Evolutionary conservation across 2,329 filamentous ascomycete species (phyloP), one percentile per base, ranked within the genome.

Genomic region (Verticillium isaacii): DNA sequence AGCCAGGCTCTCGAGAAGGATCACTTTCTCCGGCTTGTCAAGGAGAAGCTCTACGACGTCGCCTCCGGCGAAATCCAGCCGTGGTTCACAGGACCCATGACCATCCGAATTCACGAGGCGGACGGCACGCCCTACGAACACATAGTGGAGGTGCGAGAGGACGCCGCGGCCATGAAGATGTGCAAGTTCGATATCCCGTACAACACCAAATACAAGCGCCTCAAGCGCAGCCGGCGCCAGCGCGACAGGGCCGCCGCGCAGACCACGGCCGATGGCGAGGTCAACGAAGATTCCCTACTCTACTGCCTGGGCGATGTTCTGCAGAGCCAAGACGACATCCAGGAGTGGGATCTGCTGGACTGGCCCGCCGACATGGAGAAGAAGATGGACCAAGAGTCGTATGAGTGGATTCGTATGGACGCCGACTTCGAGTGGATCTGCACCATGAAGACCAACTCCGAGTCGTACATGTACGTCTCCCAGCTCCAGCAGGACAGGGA

Each of bases 401-500:
- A 97, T 70, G 95, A 99, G 73, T 99, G 96, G 95, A 96, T 99
- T 68, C 89, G 95, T 23, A 91, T 98, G 77, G 95, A 99, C 74
- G 93, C 94, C 17, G 96, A 99, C 75, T 98, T 98, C 68, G 95
- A 99, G 74, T 99, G 95, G 95, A 89, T 97, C 62, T 95, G 91
- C 75, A 89, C 89, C 67, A 91, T 96, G 75, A 88, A 89, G 64
- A 81, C 84, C 12, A 89, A 89, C 65, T 92, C 97, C 83, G 92
- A 92, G 56, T 87, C 92, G 5, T 98, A 98, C 80, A 99, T 99
- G 96, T 97, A 95, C 73, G 87, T 97, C 62, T 97, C 95, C 25
- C 95, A 99, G 74, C 81, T 99, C 65, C 95, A 99, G 73, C 95
- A 99, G 75, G 95, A 99, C 75, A 85, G 94, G 68, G 96, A 99